Evolutionary conservation across 495 filamentous ascomycete genomes (phyloP).

Genomic region (Xylaria curta): DNA sequence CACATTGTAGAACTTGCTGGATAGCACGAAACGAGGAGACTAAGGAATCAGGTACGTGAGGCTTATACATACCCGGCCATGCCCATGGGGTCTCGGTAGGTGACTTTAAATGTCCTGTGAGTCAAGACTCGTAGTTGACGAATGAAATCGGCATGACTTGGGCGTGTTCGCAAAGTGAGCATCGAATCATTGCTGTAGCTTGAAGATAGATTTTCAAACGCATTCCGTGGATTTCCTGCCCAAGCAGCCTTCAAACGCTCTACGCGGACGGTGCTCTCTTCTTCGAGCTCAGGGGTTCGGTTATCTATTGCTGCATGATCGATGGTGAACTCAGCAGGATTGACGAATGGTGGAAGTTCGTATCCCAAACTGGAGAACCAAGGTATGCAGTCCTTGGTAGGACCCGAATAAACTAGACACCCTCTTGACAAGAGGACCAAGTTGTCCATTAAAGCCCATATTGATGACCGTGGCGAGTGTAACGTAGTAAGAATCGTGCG

Average conservation of each 20-base stretch:
- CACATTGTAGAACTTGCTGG: not conserved
- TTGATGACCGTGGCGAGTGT: conserved; percentile 44
- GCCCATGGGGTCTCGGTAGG: conserved; percentile 74
- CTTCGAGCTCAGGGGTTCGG: conserved; percentile 65
- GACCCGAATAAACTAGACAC: conserved; percentile 68
- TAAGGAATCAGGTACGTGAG: not conserved
- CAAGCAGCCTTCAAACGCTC: conserved; percentile 61
- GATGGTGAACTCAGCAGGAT: conserved; percentile 76
- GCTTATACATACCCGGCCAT: conserved; percentile 49
- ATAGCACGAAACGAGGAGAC: not conserved
- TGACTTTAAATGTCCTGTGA: conserved; percentile 67
- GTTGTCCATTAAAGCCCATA: conserved; percentile 45
- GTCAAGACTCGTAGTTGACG: conserved; percentile 70
- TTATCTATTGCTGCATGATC: conserved; percentile 75
- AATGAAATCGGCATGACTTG: conserved; percentile 52
- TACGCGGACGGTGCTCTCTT: conserved; percentile 61
- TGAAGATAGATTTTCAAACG: conserved; percentile 20
- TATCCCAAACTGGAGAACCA: conserved; percentile 66
- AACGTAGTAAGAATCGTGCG: conserved; percentile 75
- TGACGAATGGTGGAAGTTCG: conserved; percentile 68
- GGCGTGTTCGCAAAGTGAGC: conserved; percentile 12
- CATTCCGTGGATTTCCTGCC: conserved; percentile 45
- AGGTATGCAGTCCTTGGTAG: conserved; percentile 54
- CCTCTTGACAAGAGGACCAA: conserved; percentile 69
- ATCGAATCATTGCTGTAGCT: not conserved